Evolutionary conservation across 106 monocot species (phyloP).

Genomic region (Dendrobium huoshanense): DNA sequence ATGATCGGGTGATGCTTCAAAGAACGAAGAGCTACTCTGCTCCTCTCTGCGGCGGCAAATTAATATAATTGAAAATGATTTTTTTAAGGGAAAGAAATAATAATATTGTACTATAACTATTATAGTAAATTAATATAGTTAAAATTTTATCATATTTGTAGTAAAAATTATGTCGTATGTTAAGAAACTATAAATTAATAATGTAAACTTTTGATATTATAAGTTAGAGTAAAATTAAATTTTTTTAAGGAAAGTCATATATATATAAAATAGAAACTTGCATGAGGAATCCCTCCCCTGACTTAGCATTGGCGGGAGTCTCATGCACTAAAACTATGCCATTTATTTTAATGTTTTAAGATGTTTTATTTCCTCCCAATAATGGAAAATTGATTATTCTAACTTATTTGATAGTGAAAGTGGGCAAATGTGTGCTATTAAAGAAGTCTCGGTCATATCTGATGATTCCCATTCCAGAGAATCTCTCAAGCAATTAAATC

Average conservation of each 20-base stretch:
- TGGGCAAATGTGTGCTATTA: slow-evolving; percentile 96
- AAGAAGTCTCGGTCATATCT: slow-evolving; percentile 79
- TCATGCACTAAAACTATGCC: not conserved
- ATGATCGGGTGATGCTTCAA: not conserved
- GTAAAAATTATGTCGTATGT: too few relatives aligned
- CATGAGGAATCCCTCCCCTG: not conserved
- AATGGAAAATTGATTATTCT: not conserved
- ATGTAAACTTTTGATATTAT: too few relatives aligned
- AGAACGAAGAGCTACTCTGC: not conserved
- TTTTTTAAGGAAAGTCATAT: too few relatives aligned
- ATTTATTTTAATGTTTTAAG: too few relatives aligned
- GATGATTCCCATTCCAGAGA: slow-evolving; percentile 94
- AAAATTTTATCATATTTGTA: too few relatives aligned
- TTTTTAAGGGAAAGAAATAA: too few relatives aligned
- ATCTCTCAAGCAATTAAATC: slow-evolving; percentile 78
- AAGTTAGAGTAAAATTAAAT: too few relatives aligned
- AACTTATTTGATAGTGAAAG: slow-evolving; percentile 43
- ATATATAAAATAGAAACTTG: not conserved
- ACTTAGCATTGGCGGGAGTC: not conserved
- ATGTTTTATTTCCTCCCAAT: too few relatives aligned
- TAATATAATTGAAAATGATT: too few relatives aligned
- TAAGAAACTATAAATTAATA: too few relatives aligned
- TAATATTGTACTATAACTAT: too few relatives aligned
- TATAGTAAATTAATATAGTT: too few relatives aligned
- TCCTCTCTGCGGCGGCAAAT: not conserved